Evolutionary conservation across 2,329 filamentous ascomycete genomes (phyloP), one percentile per base, ranked within the genome.

Genomic region (Juglanconis sp.): DNA sequence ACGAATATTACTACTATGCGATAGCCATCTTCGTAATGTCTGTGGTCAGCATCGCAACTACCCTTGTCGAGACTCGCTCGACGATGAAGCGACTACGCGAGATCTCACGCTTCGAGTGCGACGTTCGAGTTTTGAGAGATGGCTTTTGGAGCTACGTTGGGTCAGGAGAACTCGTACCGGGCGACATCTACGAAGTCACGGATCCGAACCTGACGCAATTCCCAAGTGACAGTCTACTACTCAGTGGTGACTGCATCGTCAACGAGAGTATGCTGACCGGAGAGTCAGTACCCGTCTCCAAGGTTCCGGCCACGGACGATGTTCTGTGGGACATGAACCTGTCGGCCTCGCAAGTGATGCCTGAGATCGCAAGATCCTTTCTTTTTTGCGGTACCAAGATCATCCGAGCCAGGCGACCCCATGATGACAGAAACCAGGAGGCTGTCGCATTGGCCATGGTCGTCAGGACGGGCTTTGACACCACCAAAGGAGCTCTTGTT

Each of bases 261-360:
- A 99, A 99, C 69, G 95, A 99, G 76, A 98, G 95, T 76, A 99
- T 99, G 95, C 84, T 99, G 40, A 99, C 95, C 44, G 90, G 94
- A 60, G 95, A 99, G 79, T 98, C 95, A 46, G 93, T 99, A 4
- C 96, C 95, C 2, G 94, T 99, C 1, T 96, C 93, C 2, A 99
- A 99, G 74, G 81, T 87, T 2, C 93, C 95, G 1, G 87, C 92
- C 3, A 92, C 85, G 2, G 88, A 96, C 69, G 87, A 94, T 63
- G 87, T 90, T 1, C 79, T 99, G n/a, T 80, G 82, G 31, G 77
- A 84, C 52, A 83, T 99, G 67, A 87, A 96, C 66, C 79, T 97
- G 13, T 87, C 85, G 57, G 90, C 93, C 5, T 88, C 92, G 0
- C 90, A 92, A 0, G 87, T 97, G 38, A 88, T 91, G 50, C 88